These are phyloP conservation scores for Westerdykella sp. DNA, from an alignment of 2,329 filamentous ascomycete genomes.

Conservation along the genomic window DNA sequence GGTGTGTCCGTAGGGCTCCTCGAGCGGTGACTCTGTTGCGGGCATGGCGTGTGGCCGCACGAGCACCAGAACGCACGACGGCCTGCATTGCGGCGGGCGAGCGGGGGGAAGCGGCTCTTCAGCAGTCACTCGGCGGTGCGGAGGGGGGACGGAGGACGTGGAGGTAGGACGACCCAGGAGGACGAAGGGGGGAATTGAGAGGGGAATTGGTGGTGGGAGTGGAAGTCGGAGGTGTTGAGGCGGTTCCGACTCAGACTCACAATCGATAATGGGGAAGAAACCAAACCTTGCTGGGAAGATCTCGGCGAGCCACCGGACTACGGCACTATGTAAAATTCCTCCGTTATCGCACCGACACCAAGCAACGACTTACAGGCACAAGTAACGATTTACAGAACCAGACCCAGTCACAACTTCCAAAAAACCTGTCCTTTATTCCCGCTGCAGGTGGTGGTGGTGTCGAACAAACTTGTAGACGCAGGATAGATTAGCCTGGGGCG, in stretches of 20 bases:
- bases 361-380: no score
- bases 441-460: no score
- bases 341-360: no score
- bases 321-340: no score
- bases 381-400: neutral
- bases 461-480: no score
- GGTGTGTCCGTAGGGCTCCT: constrained; percentile 18
- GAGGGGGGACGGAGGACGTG: constrained; percentile 12
- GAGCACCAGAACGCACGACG: constrained; percentile 34
- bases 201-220: neutral
- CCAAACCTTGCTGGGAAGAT: no score
- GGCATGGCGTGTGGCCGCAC: constrained; percentile 32
- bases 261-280: no score
- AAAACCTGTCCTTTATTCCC: no score
- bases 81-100: constrained; percentile 32
- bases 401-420: no score
- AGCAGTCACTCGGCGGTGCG: constrained; percentile 12
- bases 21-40: constrained; percentile 25
- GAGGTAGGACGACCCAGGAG: constrained; percentile 7
- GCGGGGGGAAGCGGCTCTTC: constrained; percentile 16
- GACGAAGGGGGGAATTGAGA: constrained; percentile 1
- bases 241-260: neutral
- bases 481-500: no score
- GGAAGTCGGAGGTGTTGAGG: neutral
- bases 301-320: no score